Base-by-base conservation (phyloP, 2,329 filamentous ascomycete genomes). In the Aspergillus aculeatinus region DNA sequence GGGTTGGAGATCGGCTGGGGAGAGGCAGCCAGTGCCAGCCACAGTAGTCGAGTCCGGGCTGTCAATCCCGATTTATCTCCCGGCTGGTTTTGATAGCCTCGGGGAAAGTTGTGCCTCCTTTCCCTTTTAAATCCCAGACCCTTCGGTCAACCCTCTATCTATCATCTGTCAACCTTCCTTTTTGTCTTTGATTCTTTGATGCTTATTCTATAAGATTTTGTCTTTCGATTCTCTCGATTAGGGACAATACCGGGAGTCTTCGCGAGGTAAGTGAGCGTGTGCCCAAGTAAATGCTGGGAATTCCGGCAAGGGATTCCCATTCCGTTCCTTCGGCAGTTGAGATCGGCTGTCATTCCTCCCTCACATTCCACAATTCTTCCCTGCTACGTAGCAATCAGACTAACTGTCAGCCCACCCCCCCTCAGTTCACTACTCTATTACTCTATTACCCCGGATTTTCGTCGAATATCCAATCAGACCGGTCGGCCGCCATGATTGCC, bases 401-500 rank as follows among this genome's bases (percentile, higher is more conserved):
- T 35, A 16, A 35, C 33, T 12, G 11, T 35, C 33, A 35, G 12
- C 16, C 33, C 11, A 12, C 14, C 6, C 33, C 11, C 33, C 33
- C 12, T 16, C 14, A 35, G 33, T 35, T 35, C 33, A 25, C 21
- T 21, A 21, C 21, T 21, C 21, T 21, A 21, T 21, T 21, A 21
- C 23, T 42, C 19, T 56, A n/a, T 21, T 54, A 42, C 9, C n/a
- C 27, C 23, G 33, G 5, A 19, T 53, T 51, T 55, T 48, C 44
- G 31, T 58, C 51, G 33, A 19, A 39, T n/a, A 39, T 55, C 48
- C 16, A 39, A 21, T n/a, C 35, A 12, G 23, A n/a, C 23, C 21
- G 11, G 19, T 27, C 44, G 11, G 39, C 10, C 48, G 58, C 31
- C 25, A 77, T 77, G 74, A 59, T 68, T 39, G 58, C 60, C 48